Conservation (phyloP, 2,329 filamentous ascomycete species). For the Aspergillus fumigatiaffinis region DNA sequence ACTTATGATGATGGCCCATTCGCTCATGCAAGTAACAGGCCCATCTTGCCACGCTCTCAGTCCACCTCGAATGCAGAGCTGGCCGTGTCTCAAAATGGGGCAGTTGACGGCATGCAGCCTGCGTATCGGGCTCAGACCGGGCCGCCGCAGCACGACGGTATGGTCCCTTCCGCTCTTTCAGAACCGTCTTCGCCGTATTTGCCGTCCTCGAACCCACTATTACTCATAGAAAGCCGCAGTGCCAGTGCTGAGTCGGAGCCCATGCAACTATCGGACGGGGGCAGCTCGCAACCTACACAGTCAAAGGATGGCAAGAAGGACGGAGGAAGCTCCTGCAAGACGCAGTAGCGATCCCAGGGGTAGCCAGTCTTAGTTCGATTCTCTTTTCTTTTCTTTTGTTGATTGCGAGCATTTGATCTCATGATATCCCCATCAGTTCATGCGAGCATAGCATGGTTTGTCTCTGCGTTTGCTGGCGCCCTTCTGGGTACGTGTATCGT, state of each 20-base stretch:
- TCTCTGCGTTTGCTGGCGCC: background rate
- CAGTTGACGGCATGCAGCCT: background rate
- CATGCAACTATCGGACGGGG: background rate
- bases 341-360: background rate
- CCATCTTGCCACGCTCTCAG: background rate
- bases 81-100: background rate
- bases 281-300: background rate
- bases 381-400: background rate
- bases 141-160: background rate
- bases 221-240: background rate
- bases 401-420: background rate
- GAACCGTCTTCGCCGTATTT: background rate
- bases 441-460: background rate
- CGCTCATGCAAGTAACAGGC: slow-evolving; percentile 13
- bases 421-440: background rate
- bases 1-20: slow-evolving; percentile 17
- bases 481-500: background rate
- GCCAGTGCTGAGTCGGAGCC: background rate
- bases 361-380: background rate
- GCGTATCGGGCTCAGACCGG: background rate
- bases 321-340: background rate
- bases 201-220: background rate
- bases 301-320: background rate
- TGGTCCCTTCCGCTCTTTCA: background rate
- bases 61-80: background rate